Evolutionary conservation across 2,329 filamentous ascomycete species (phyloP), one percentile per base, ranked within the genome.

Genomic region (Trichoderma pleuroti): DNA sequence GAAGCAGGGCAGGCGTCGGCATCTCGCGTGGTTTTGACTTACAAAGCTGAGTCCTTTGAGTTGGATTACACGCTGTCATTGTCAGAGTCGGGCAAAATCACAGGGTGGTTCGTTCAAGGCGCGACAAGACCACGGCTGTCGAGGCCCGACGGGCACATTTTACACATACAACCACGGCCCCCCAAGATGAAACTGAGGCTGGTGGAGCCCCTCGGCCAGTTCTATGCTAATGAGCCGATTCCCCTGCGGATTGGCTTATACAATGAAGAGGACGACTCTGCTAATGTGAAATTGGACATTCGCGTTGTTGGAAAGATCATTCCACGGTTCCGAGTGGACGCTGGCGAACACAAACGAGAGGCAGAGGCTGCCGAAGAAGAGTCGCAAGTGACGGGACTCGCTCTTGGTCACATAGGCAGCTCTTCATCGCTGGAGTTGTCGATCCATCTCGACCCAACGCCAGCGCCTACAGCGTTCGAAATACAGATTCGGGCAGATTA

Each of bases 121-220:
- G 80, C 81, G 16, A 77, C 79, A 0, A 84, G 80, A 66, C 85
- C 84, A 71, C 83, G 81, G 32, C 78, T 87, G 24, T 80, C 84
- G 32, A 84, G 88, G 10, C 74, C 80, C 12, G 83, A 86, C 60
- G 81, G 87, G 10, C 84, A 87, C 39, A 82, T 83, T 2, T 87
- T 97, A 70, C 90, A 88, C 70, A 90, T 99, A 28, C 85, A 94
- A 68, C 95, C 96, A 1, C 92, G 97, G 74, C 96, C 95, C 32
- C 96, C 96, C 0, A 98, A 98, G 80, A 89, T 99, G 83, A 90
- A 93, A 75, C 88, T 99, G 59, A 86, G 83, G 30, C 82, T 93
- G 11, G 83, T 87, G 2, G 86, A 88, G 52, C 80, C 91, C 9
- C 84, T 86, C 70, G 86, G 88, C 14, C 90, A 94, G 68, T 97